Percentiles rank a stretch among this genome's conserved stretches.
phyloP scores from a whole-genome alignment of 2,329 filamentous ascomycete genomes.

The Ascochyta pisi region DNA sequence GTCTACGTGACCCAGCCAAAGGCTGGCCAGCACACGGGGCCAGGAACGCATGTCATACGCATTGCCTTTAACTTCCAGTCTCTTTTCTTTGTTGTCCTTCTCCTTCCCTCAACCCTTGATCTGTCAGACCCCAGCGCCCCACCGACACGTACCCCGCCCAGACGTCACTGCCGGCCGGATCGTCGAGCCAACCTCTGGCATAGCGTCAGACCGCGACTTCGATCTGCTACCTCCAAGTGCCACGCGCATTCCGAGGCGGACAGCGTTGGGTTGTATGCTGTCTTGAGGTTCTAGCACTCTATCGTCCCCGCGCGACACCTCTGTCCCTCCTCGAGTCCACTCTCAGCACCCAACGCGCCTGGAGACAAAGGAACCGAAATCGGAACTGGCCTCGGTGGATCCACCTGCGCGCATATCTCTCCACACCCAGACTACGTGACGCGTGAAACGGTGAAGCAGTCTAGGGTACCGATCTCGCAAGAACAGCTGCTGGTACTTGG shows the following conservation, averaged over 20 bases:
- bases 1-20: constrained; percentile 36
- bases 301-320: constrained; percentile 4
- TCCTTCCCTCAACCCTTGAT: constrained; percentile 10
- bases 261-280: constrained; percentile 3
- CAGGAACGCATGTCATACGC: constrained; percentile 29
- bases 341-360: constrained; percentile 10
- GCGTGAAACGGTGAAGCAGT: constrained; percentile 15
- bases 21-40: constrained; percentile 33
- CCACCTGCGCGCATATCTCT: constrained; percentile 40
- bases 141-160: constrained; percentile 18
- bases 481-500: constrained; percentile 2
- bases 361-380: constrained; percentile 24
- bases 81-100: constrained; percentile 12
- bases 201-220: constrained; percentile 25
- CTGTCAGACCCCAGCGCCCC: constrained; percentile 15
- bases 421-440: constrained; percentile 22
- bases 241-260: constrained; percentile 10
- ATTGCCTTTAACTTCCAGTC: constrained; percentile 16
- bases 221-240: constrained; percentile 27
- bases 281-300: constrained; percentile 1
- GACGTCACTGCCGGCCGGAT: constrained; percentile 33
- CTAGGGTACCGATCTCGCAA: constrained; percentile 21
- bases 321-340: background rate
- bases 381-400: constrained; percentile 33
- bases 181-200: constrained; percentile 24